phyloP scores from a whole-genome alignment of 2,329 filamentous ascomycete species.

The Mycosphaerella arachidis region DNA sequence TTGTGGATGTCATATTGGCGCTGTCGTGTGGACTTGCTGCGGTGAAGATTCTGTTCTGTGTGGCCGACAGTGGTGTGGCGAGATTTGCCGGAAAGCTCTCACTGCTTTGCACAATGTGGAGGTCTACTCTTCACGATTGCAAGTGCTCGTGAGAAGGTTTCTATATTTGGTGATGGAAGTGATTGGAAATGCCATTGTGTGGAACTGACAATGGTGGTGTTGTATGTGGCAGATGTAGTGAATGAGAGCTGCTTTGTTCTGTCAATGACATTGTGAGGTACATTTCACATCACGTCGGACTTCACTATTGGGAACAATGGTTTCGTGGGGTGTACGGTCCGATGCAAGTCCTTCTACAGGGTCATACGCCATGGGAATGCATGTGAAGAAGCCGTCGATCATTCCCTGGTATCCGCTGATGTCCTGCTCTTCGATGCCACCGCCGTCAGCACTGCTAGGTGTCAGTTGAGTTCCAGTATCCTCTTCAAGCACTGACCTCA shows the following conservation, averaged over 20 bases:
- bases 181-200: neutral
- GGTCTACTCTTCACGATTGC: neutral
- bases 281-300: neutral
- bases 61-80: neutral
- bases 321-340: no score
- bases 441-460: no score
- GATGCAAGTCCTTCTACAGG: no score
- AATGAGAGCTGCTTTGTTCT: neutral
- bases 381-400: no score
- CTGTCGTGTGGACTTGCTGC: neutral
- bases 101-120: neutral
- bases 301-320: no score
- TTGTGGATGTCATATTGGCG: neutral
- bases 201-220: neutral
- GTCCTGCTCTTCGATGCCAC: no score
- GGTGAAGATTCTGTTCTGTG: neutral
- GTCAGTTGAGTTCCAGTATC: no score
- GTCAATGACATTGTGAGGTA: neutral
- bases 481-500: no score
- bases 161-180: neutral
- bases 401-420: no score
- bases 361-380: no score
- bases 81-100: neutral
- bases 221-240: neutral
- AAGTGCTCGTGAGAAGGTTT: neutral